Evolutionary conservation across 306 rosid species (phyloP).

Genomic region (Malus asiatica): DNA sequence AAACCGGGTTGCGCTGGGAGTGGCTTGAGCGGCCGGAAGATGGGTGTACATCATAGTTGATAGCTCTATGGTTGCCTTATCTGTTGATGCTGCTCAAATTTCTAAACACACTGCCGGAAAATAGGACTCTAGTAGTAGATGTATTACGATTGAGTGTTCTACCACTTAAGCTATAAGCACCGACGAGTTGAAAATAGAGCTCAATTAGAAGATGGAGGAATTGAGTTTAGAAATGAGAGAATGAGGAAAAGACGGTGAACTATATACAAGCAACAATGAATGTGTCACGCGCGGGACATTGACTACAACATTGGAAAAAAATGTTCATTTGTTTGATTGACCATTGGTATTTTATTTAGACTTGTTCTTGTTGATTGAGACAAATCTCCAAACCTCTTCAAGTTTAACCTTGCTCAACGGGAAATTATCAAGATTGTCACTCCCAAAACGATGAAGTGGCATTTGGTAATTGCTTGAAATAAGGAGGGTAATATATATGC

Average conservation of each 20-base stretch:
- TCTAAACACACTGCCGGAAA: neutral
- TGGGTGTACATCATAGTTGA: conserved; percentile 17
- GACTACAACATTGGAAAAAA: neutral
- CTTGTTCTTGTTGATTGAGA: neutral
- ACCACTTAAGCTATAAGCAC: neutral
- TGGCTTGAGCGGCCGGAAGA: conserved; percentile 2
- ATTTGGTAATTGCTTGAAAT: neutral
- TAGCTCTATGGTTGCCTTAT: conserved; percentile 18
- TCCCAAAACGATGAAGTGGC: neutral
- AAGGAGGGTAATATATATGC: neutral
- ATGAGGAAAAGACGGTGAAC: neutral
- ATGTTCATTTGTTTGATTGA: neutral
- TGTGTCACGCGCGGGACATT: conserved; percentile 3
- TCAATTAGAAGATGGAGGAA: neutral
- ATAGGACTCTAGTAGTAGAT: neutral
- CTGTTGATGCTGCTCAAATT: neutral
- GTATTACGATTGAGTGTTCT: neutral
- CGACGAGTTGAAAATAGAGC: no score
- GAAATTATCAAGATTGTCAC: neutral
- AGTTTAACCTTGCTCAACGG: neutral
- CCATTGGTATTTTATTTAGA: neutral
- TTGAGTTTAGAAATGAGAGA: neutral
- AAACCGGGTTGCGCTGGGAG: neutral
- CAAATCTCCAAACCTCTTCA: neutral
- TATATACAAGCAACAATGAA: neutral